Evolutionary conservation across 2,329 filamentous ascomycete genomes (phyloP).

Genomic region (Alternaria brassicae): DNA sequence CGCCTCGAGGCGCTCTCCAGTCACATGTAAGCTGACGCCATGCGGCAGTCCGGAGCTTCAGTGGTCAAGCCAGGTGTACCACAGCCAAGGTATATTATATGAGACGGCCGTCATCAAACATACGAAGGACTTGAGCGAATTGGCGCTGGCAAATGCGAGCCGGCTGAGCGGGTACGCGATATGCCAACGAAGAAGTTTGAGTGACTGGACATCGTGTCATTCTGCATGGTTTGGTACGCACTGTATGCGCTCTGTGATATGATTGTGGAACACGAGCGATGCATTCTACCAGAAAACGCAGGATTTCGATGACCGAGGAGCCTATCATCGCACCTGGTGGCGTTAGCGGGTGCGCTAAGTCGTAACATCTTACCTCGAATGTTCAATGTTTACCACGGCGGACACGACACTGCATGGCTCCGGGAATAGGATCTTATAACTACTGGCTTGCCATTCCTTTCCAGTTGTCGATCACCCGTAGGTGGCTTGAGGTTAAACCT

Average conservation of each 20-base stretch:
- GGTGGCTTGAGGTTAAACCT: neutral
- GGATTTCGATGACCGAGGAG: constrained; percentile 2
- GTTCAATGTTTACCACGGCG: neutral
- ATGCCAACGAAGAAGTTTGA: neutral
- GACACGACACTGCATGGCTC: neutral
- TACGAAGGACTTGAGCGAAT: neutral
- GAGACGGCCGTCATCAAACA: neutral
- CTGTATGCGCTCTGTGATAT: neutral
- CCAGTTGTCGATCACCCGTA: neutral
- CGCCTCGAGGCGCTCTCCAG: neutral
- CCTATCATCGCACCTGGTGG: constrained; percentile 1
- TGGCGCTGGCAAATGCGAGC: neutral
- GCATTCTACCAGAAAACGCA: neutral
- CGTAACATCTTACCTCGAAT: neutral
- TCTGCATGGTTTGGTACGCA: neutral
- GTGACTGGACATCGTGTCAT: neutral
- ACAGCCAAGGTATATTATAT: neutral
- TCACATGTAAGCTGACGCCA: neutral
- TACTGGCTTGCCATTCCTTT: neutral
- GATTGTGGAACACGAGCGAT: neutral
- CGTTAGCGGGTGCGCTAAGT: constrained; percentile 1
- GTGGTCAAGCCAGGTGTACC: neutral
- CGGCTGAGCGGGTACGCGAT: neutral
- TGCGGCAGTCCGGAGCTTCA: neutral
- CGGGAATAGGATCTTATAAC: neutral